Percentiles rank a stretch among this genome's conserved stretches.
Conservation (phyloP, 306 rosid species). For the Corylus avellana region DNA sequence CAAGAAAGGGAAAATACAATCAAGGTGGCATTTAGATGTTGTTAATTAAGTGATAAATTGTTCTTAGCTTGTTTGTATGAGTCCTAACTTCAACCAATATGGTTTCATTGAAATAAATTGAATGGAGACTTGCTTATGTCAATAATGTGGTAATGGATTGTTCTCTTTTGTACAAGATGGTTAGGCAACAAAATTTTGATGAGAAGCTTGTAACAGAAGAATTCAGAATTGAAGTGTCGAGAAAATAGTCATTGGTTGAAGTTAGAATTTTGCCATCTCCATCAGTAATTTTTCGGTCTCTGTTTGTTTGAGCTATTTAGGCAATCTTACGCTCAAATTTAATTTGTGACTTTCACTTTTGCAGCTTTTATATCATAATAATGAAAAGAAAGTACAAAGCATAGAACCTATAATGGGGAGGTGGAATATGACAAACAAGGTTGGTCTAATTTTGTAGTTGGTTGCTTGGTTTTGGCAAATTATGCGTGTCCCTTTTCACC, state of each 20-base stretch:
- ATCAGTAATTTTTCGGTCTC: too few species aligned
- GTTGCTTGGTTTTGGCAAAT: too few species aligned
- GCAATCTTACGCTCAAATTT: too few species aligned
- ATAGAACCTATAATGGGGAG: too few species aligned
- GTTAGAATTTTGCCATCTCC: neutral
- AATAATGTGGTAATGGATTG: neutral
- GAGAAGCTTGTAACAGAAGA: neutral
- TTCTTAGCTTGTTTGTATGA: neutral
- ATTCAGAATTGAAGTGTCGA: slow-evolving; percentile 28
- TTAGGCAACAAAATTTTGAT: neutral
- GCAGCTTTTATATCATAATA: too few species aligned
- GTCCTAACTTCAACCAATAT: neutral
- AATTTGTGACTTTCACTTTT: too few species aligned
- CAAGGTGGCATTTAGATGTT: neutral
- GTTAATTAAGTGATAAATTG: neutral
- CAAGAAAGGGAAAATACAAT: too few species aligned
- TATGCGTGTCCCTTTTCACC: too few species aligned
- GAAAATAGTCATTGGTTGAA: slow-evolving; percentile 17
- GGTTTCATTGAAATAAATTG: neutral
- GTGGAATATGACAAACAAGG: too few species aligned
- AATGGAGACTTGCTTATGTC: neutral
- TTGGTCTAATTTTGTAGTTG: too few species aligned
- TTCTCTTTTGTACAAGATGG: slow-evolving; percentile 17
- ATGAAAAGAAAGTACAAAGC: too few species aligned
- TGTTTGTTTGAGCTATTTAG: too few species aligned